A percentile compares a stretch with the other conserved stretches of the same genome.
These are phyloP conservation scores for Salix dunnii DNA, from an alignment of 345 rosid genomes.

Conservation along the genomic window DNA sequence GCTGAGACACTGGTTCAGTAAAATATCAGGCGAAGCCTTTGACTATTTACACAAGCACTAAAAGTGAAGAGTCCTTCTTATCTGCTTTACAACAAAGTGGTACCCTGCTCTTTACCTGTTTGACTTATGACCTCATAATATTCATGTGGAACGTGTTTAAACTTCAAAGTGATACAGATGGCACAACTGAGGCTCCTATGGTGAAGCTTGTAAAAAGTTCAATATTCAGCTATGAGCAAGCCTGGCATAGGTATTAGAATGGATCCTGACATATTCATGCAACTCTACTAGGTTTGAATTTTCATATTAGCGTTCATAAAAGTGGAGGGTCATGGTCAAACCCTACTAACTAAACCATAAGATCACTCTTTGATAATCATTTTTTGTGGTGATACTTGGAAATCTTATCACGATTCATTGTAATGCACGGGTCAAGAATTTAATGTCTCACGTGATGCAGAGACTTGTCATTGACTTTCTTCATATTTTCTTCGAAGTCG, in stretches of 20 bases:
- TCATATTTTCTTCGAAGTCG: too few relatives aligned
- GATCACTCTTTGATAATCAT: too few relatives aligned
- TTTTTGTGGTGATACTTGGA: too few relatives aligned
- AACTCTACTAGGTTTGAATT: not conserved
- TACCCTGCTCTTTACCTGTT: slow-evolving; percentile 28
- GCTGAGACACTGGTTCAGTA: slow-evolving; percentile 39
- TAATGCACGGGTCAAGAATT: too few relatives aligned
- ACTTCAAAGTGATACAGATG: slow-evolving; percentile 51
- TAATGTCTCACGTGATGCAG: too few relatives aligned
- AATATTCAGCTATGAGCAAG: slow-evolving; percentile 95
- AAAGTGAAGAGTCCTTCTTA: slow-evolving; percentile 81
- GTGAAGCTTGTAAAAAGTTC: slow-evolving; percentile 87
- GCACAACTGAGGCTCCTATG: slow-evolving; percentile 46
- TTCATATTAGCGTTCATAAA: too few relatives aligned
- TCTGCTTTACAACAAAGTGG: slow-evolving; percentile 80
- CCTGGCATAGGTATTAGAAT: slow-evolving; percentile 83
- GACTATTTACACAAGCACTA: slow-evolving; percentile 80
- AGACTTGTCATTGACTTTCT: too few relatives aligned
- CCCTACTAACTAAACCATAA: too few relatives aligned
- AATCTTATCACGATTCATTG: too few relatives aligned
- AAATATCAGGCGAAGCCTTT: slow-evolving; percentile 85
- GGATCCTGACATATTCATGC: not conserved
- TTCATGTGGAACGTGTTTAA: slow-evolving; percentile 24
- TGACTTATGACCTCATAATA: slow-evolving; percentile 7
- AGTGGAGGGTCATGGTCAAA: too few relatives aligned